Evolutionary conservation across 768 basidiomycete species (phyloP), one percentile per base, ranked within the genome.

Genomic region (Russula virescens): DNA sequence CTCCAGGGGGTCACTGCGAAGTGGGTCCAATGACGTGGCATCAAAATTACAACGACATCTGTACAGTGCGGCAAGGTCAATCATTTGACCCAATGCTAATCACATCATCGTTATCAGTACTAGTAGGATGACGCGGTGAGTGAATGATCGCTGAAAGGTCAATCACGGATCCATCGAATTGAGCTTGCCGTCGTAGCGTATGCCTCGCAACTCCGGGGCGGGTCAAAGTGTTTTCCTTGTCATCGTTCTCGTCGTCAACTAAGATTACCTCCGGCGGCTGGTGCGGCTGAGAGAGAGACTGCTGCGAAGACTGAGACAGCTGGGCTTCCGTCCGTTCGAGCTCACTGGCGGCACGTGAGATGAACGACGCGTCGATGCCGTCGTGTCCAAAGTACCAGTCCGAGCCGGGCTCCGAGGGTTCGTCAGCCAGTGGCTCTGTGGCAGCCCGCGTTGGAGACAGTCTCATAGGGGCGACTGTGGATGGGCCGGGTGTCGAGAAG

Each of bases 181-280:
- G 54, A 16, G 53, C 3, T 21, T 53, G 63, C 61, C 65, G 69
- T 35, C 70, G 73, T 14, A 75, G 71, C 40, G 80, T 74, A 66
- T 74, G 70, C 57, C 81, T 76, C 16, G 83, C 79, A 72, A 80
- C 79, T 51, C 83, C 71, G n/a, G 77, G 77, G 8, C 80, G 75
- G 2, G 78, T 76, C 5, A 80, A 81, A 42, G 78, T 72, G 68
- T 88, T 88, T 73, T 88, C 87, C 70, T 87, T 86, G 68, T 86
- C 82, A 18, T 78, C 76, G 13, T 81, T 82, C 1, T 73, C 75
- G 23, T 81, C 80, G 43, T 79, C 75, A 52, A 80, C 77, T 38
- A 71, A 71, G 52, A 82, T 80, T 6, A 79, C 69, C 50, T 79
- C 73, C 35, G 57, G 64, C 42, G 55, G 21, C 67, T 53, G 60